A percentile compares a stretch with the other conserved stretches of the same genome.
These are phyloP conservation scores for Orbilia blumenaviensis DNA, from an alignment of 2,329 filamentous ascomycete species.

Conservation along the genomic window DNA sequence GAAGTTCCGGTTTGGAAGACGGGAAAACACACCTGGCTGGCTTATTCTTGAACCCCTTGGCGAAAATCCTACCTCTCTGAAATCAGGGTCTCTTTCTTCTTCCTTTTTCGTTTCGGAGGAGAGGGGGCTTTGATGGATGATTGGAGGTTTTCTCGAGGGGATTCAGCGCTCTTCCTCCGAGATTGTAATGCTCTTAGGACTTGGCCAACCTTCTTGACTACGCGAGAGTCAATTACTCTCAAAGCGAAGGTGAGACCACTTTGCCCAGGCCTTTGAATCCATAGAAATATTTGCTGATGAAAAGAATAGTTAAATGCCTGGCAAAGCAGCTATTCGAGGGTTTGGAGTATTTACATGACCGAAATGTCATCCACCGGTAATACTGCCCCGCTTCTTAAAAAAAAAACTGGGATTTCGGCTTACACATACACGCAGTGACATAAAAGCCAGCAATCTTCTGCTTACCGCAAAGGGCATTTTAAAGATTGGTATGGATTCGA, in stretches of 20 bases:
- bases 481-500: slow-evolving; percentile 60
- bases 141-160: slow-evolving; percentile 42
- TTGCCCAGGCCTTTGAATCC: too few relatives aligned
- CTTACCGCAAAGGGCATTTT: slow-evolving; percentile 60
- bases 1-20: slow-evolving; percentile 45
- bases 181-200: slow-evolving; percentile 58
- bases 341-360: slow-evolving; percentile 60
- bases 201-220: slow-evolving; percentile 61
- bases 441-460: slow-evolving; percentile 61
- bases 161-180: slow-evolving; percentile 49
- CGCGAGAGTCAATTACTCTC: slow-evolving; percentile 59
- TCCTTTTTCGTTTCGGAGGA: background rate
- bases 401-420: background rate
- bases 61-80: slow-evolving; percentile 35
- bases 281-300: background rate
- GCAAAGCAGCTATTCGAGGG: slow-evolving; percentile 61
- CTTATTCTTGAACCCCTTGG: slow-evolving; percentile 54
- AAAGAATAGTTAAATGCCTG: slow-evolving; percentile 60
- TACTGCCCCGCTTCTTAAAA: background rate
- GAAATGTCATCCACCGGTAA: slow-evolving; percentile 61
- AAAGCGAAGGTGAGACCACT: slow-evolving; percentile 59
- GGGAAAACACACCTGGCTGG: slow-evolving; percentile 57
- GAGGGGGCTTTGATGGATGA: slow-evolving; percentile 28
- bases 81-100: background rate
- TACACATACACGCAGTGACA: slow-evolving; percentile 57